Evolutionary conservation across 306 rosid species (phyloP).

Genomic region (Inga laurina): DNA sequence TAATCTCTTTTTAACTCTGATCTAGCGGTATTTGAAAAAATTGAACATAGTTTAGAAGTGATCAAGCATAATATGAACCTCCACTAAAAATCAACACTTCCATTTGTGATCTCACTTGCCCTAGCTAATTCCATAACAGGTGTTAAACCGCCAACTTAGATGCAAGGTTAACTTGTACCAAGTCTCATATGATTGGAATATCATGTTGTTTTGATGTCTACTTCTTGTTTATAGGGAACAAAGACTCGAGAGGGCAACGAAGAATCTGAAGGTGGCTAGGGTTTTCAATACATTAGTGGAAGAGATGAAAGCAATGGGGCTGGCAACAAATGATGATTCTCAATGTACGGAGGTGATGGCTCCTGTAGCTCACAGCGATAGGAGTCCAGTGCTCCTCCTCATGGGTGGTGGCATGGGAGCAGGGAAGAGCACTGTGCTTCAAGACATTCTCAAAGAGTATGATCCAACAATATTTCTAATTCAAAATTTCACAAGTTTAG

Average conservation of each 20-base stretch:
- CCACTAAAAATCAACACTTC: background rate
- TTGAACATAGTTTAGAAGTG: background rate
- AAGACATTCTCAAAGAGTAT: slow-evolving; percentile 97
- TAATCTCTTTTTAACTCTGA: background rate
- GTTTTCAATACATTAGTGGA: slow-evolving; percentile 86
- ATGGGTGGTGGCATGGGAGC: slow-evolving; percentile 99
- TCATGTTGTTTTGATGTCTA: background rate
- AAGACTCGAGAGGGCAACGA: slow-evolving; percentile 86
- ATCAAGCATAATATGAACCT: background rate
- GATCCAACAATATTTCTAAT: slow-evolving; percentile 23
- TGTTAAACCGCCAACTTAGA: background rate
- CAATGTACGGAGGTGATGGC: slow-evolving; percentile 97
- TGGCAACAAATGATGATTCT: slow-evolving; percentile 71
- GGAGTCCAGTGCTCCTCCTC: slow-evolving; percentile 94
- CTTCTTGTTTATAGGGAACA: slow-evolving; percentile 58
- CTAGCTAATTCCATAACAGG: background rate
- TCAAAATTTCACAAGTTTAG: background rate
- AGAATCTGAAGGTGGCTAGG: slow-evolving; percentile 95
- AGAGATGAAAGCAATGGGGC: slow-evolving; percentile 97
- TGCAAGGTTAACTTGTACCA: background rate
- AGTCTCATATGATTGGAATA: background rate
- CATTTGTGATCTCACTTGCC: background rate
- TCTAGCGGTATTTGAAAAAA: background rate
- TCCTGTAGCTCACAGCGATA: slow-evolving; percentile 87
- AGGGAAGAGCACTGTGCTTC: slow-evolving; percentile 92